These are phyloP conservation scores for Nicotiana tabacum DNA, from an alignment of 257 asterid species.

Conservation along the genomic window DNA sequence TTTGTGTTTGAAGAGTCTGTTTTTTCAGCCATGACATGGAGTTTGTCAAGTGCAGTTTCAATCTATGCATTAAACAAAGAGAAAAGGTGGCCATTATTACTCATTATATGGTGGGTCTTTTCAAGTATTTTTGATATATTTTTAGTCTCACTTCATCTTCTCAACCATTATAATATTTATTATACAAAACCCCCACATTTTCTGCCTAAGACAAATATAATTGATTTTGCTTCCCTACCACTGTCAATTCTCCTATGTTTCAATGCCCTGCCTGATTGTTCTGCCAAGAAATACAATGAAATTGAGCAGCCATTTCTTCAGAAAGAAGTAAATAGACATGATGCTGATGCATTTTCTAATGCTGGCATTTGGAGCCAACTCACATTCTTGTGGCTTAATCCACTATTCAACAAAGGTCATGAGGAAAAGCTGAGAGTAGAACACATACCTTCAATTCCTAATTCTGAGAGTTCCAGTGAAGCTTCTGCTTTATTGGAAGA, in stretches of 20 bases:
- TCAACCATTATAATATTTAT: conserved; percentile 16
- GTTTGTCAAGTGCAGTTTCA: conserved; percentile 33
- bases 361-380: conserved; percentile 72
- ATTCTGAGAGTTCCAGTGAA: conserved; percentile 53
- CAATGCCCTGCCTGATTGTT: conserved; percentile 21
- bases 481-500: conserved; percentile 62
- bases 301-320: conserved; percentile 43
- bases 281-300: conserved; percentile 19
- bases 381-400: conserved; percentile 78
- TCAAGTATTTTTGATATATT: conserved; percentile 30
- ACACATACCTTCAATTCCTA: conserved; percentile 58
- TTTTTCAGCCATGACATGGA: conserved; percentile 48
- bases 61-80: conserved; percentile 30
- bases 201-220: conserved; percentile 26
- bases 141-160: conserved; percentile 21
- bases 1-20: conserved; percentile 24
- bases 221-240: conserved; percentile 53
- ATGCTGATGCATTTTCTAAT: conserved; percentile 37
- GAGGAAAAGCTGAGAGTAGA: conserved; percentile 35
- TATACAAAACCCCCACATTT: conserved; percentile 24
- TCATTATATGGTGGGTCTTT: conserved; percentile 65
- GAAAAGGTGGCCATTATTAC: conserved; percentile 58
- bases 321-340: conserved; percentile 9
- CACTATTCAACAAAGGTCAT: conserved; percentile 54
- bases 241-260: conserved; percentile 40